A percentile compares a stretch with the other conserved stretches of the same genome.
Evolutionary conservation across 2,329 filamentous ascomycete species (phyloP).

Genomic region (Reticulascus tulasneorum): DNA sequence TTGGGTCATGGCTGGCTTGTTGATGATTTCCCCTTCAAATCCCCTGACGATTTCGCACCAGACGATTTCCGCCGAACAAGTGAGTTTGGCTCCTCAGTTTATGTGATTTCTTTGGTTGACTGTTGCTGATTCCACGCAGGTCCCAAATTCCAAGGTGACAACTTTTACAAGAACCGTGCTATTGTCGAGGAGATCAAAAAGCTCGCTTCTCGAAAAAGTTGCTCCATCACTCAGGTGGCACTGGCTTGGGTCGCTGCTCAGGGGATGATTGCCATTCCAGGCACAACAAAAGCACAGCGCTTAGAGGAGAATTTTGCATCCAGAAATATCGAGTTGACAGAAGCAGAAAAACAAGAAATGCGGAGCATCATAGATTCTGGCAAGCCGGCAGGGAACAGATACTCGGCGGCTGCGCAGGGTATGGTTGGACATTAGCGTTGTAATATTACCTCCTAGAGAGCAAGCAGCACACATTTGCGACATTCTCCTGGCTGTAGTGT

Average conservation of each 20-base stretch:
- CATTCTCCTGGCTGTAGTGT: no score
- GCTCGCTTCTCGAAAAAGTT: slow-evolving; percentile 29
- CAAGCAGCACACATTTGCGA: no score
- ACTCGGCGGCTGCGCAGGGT: slow-evolving; percentile 14
- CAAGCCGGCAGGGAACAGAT: slow-evolving; percentile 32
- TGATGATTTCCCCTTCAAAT: slow-evolving; percentile 36
- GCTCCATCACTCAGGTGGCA: slow-evolving; percentile 29
- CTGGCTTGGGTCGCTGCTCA: slow-evolving; percentile 36
- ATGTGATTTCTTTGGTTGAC: no score
- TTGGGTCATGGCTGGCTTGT: slow-evolving; percentile 44
- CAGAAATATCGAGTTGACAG: slow-evolving; percentile 28
- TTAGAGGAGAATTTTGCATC: slow-evolving; percentile 37
- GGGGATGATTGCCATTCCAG: slow-evolving; percentile 41
- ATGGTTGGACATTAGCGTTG: slow-evolving; percentile 13
- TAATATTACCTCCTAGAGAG: no score
- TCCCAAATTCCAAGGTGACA: slow-evolving; percentile 36
- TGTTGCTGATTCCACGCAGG: slow-evolving; percentile 16
- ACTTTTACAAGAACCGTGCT: slow-evolving; percentile 38
- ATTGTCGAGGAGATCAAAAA: slow-evolving; percentile 38
- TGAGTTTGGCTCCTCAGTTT: slow-evolving; percentile 17
- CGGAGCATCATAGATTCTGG: slow-evolving; percentile 30
- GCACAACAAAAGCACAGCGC: slow-evolving; percentile 35
- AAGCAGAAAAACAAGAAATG: slow-evolving; percentile 34
- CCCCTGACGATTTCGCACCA: slow-evolving; percentile 40
- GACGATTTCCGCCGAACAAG: slow-evolving; percentile 35